Evolutionary conservation across 306 rosid species (phyloP).

Genomic region (Begonia loranthoides): DNA sequence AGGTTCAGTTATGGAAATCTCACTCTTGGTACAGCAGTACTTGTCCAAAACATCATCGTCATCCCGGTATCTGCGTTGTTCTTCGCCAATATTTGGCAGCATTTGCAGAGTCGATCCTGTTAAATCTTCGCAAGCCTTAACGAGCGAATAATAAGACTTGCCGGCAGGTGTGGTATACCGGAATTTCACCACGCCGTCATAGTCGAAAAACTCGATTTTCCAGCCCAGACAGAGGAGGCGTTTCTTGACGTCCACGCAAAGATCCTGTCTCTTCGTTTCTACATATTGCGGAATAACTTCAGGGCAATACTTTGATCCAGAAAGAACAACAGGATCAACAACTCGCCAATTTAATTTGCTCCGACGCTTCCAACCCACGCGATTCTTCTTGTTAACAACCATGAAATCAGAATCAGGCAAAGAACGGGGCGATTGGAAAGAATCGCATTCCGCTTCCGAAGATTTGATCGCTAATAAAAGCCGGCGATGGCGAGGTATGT

Average conservation of each 20-base stretch:
- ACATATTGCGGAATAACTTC: neutral
- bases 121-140: slow-evolving; percentile 1
- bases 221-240: neutral
- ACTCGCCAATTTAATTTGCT: neutral
- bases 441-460: neutral
- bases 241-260: neutral
- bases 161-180: slow-evolving; percentile 1
- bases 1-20: neutral
- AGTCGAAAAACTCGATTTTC: neutral
- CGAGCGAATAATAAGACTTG: neutral
- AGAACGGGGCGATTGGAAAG: neutral
- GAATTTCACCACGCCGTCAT: neutral
- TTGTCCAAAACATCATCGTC: neutral
- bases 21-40: fast-evolving
- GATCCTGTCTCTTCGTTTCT: neutral
- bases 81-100: neutral
- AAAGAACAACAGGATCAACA: slow-evolving; percentile 1
- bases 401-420: neutral
- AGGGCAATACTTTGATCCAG: neutral
- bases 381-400: neutral
- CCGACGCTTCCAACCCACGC: neutral
- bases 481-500: neutral
- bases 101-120: neutral
- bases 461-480: neutral
- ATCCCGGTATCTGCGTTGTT: neutral